phyloP scores from a whole-genome alignment of 2,329 filamentous ascomycete species.

The Fusarium graminum region DNA sequence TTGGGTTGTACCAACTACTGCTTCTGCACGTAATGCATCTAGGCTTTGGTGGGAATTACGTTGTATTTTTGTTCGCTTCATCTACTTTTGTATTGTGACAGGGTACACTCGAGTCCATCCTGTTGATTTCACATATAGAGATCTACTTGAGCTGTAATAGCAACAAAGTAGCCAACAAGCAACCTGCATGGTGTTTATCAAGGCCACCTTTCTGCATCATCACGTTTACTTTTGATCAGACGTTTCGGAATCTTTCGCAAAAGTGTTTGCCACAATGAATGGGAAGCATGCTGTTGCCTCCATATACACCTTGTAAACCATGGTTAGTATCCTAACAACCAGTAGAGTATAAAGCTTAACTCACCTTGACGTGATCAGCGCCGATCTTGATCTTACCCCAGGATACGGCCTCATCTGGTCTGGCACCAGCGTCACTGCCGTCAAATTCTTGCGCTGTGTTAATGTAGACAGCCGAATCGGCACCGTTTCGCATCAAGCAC shows the following conservation, averaged over 20 bases:
- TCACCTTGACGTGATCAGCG: slow-evolving; percentile 89
- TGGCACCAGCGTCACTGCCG: slow-evolving; percentile 93
- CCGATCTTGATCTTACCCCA: slow-evolving; percentile 98
- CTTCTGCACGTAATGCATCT: not conserved
- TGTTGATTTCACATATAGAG: not conserved
- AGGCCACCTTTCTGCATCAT: slow-evolving; percentile 1
- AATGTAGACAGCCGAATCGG: slow-evolving; percentile 96
- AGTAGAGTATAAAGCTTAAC: slow-evolving; percentile 25
- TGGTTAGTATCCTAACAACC: not conserved
- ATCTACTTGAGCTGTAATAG: not conserved
- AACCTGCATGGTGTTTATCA: not conserved
- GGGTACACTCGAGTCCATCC: not conserved
- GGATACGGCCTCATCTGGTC: slow-evolving; percentile 95
- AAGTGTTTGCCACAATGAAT: slow-evolving; percentile 75
- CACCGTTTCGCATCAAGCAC: slow-evolving; percentile 96
- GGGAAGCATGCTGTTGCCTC: slow-evolving; percentile 76
- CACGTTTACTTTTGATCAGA: slow-evolving; percentile 20
- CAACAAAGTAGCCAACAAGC: not conserved
- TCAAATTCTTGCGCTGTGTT: slow-evolving; percentile 99
- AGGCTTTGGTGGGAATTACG: not conserved
- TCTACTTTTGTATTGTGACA: not conserved
- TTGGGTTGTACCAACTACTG: not conserved
- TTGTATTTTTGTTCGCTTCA: not conserved
- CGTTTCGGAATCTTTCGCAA: slow-evolving; percentile 65
- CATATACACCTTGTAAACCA: slow-evolving; percentile 66